Percentiles rank a stretch among this genome's conserved stretches.
These are phyloP conservation scores for Boletus subparvulus DNA, from an alignment of 768 basidiomycete species.

Conservation along the genomic window DNA sequence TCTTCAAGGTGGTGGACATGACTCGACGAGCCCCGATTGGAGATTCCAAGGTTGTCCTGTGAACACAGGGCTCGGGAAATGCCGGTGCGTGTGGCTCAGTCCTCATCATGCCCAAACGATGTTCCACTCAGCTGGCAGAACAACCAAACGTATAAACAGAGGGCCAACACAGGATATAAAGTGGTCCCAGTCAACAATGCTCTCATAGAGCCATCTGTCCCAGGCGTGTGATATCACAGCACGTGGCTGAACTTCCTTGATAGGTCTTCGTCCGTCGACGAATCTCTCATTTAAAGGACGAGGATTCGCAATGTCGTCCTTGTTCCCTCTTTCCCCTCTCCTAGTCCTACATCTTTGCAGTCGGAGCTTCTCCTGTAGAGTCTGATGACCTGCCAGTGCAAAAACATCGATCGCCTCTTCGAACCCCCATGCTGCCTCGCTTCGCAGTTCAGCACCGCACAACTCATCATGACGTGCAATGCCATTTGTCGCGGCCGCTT, in stretches of 20 bases:
- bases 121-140: too few species aligned
- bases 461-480: slow-evolving; percentile 3
- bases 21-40: too few species aligned
- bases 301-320: neutral
- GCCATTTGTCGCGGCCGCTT: neutral
- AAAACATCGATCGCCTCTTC: neutral
- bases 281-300: neutral
- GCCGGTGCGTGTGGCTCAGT: neutral
- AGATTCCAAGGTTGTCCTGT: too few species aligned
- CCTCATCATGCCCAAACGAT: too few species aligned
- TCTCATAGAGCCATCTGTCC: too few species aligned
- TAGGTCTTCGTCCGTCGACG: neutral
- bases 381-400: neutral
- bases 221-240: neutral
- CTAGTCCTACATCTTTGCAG: too few species aligned
- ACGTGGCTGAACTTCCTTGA: neutral
- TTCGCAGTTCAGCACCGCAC: neutral
- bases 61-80: slow-evolving; percentile 2
- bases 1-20: slow-evolving; percentile 4
- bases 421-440: neutral
- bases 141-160: too few species aligned
- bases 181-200: too few species aligned
- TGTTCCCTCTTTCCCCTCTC: neutral
- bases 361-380: too few species aligned
- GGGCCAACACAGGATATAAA: too few species aligned